Conservation (phyloP, 139 green algal genomes). For the Chlamydomonas schloesseri region DNA sequence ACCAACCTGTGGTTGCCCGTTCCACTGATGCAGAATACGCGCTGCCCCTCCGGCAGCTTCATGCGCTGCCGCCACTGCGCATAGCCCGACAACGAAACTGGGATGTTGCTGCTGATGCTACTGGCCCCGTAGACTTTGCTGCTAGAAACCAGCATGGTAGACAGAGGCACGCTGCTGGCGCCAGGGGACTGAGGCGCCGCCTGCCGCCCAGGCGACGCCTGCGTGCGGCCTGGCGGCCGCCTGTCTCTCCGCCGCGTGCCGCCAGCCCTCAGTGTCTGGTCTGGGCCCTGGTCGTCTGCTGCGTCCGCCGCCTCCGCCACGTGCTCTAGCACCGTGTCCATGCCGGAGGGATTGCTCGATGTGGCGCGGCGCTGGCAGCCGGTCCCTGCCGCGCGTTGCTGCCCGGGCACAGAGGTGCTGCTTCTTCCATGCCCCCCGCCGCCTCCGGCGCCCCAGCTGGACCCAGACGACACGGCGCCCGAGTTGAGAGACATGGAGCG, state of each 20-base stretch:
- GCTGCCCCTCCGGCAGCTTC: conserved; percentile 8
- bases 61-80: conserved; percentile 13
- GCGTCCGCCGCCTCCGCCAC: not conserved
- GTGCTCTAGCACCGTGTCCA: not conserved
- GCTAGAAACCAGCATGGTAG: not conserved
- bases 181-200: too few relatives aligned
- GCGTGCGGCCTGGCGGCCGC: too few relatives aligned
- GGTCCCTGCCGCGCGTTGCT: too few relatives aligned
- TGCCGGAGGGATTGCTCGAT: not conserved
- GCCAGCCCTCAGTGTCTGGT: not conserved
- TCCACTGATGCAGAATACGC: conserved; percentile 40
- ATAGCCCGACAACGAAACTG: not conserved
- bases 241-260: too few relatives aligned
- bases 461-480: not conserved
- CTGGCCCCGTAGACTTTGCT: not conserved
- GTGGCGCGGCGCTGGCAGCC: conserved; percentile 1
- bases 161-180: too few relatives aligned
- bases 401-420: not conserved
- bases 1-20: conserved; percentile 34
- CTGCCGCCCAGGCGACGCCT: too few relatives aligned
- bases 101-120: not conserved
- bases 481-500: not conserved
- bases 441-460: not conserved
- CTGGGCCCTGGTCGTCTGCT: not conserved
- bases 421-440: too few relatives aligned